A percentile compares a stretch with the other conserved stretches of the same genome.
Conservation (phyloP, 768 basidiomycete genomes). For the Leccinum disarticulatum region DNA sequence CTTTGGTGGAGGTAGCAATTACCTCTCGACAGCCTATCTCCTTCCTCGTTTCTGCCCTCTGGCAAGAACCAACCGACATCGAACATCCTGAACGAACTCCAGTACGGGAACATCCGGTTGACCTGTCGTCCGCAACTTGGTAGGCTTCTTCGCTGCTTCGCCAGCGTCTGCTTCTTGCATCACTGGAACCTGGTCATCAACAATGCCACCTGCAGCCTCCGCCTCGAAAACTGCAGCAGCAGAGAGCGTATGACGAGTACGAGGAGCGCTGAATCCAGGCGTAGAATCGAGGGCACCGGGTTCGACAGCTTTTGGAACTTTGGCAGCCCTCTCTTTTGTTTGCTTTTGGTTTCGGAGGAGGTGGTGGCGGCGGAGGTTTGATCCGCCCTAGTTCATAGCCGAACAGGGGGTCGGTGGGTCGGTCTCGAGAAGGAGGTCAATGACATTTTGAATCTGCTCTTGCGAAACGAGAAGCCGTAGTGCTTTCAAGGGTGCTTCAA, state of each 20-base stretch:
- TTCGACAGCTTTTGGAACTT: constrained; percentile 19
- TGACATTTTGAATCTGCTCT: constrained; percentile 51
- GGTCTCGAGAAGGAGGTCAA: constrained; percentile 53
- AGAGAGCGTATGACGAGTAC: constrained; percentile 47
- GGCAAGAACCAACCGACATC: constrained; percentile 88
- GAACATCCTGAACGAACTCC: constrained; percentile 76
- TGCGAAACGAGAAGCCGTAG: constrained; percentile 56
- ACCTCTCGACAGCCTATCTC: constrained; percentile 46
- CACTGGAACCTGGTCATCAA: constrained; percentile 10
- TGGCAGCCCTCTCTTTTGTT: constrained; percentile 36
- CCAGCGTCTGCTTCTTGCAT: constrained; percentile 6
- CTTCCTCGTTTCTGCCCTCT: constrained; percentile 63
- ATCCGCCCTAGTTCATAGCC: constrained; percentile 60
- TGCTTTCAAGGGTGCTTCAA: constrained; percentile 66
- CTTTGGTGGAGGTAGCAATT: constrained; percentile 49
- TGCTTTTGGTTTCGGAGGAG: constrained; percentile 44
- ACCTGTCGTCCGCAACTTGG: constrained; percentile 23
- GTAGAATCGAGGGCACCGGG: constrained; percentile 37
- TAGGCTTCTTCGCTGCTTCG: constrained; percentile 30
- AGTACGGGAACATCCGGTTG: constrained; percentile 48
- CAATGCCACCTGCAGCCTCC: constrained; percentile 15
- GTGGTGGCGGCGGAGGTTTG: constrained; percentile 62
- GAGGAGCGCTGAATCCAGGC: constrained; percentile 48
- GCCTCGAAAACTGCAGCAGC: constrained; percentile 45
- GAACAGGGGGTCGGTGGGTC: constrained; percentile 66